These are phyloP conservation scores for Trichoderma sp. DNA, from an alignment of 2,329 filamentous ascomycete genomes.

Conservation along the genomic window DNA sequence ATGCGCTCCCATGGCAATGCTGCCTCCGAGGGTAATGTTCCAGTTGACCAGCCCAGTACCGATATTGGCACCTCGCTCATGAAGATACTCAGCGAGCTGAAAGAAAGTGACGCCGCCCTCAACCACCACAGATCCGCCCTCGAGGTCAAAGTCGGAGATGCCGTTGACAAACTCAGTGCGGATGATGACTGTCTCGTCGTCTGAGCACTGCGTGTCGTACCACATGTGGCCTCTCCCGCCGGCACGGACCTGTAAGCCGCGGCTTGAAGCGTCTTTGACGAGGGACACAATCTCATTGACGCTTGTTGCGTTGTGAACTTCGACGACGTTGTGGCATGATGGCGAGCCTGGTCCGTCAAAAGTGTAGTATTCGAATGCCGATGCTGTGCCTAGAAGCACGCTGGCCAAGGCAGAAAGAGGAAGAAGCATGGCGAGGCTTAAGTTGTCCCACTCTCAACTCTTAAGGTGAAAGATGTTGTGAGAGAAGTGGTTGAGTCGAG, in stretches of 20 bases:
- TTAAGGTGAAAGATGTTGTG: background rate
- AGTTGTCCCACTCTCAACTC: background rate
- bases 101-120: constrained; percentile 55
- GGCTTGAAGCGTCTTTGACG: constrained; percentile 43
- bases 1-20: constrained; percentile 55
- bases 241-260: constrained; percentile 46
- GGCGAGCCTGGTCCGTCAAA: constrained; percentile 53
- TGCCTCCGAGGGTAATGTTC: constrained; percentile 54
- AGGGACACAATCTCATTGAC: constrained; percentile 46
- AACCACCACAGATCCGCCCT: constrained; percentile 48
- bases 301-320: constrained; percentile 46
- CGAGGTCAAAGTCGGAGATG: constrained; percentile 48
- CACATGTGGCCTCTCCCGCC: constrained; percentile 54
- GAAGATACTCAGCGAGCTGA: constrained; percentile 52
- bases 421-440: background rate
- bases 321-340: constrained; percentile 48
- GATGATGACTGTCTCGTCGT: constrained; percentile 50
- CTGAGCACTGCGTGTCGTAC: constrained; percentile 57
- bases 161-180: constrained; percentile 46
- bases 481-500: background rate
- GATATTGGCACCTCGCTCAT: constrained; percentile 47
- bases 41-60: constrained; percentile 55
- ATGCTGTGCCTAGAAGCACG: background rate
- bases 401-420: background rate
- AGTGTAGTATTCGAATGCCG: constrained; percentile 44